Base-by-base conservation (phyloP, 2,329 filamentous ascomycete species). In the Colletotrichum sp. region DNA sequence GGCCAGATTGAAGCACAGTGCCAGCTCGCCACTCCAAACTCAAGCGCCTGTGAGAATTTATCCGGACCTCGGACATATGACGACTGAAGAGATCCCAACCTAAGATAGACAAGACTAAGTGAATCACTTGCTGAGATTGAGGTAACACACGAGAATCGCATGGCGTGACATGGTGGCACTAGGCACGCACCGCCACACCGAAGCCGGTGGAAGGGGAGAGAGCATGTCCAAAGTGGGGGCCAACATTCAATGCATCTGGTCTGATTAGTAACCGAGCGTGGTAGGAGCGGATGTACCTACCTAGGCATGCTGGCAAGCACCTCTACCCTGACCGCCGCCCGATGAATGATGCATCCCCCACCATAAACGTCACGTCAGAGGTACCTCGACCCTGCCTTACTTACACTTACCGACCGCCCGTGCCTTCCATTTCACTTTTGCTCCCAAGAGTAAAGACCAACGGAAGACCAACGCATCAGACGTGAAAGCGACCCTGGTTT, bases 151-250 rank as follows among this genome's bases (percentile, higher is more conserved):
- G 18, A 9, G 18, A 62, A 62, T 62, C 30, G 30, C 58, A 22
- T 32, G 30, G 10, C 32, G 58, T 62, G 58, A 34, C 58, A 25
- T 22, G 18, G 32, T 61, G 56, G 58, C 28, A 36, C n/a, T 62
- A 22, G 9, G 28, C 39, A 70, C 22, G 70, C 74, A 69, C 70
- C 48, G 74, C 70, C 74, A 76, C 70, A 76, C 70, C 65, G 74
- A 76, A 76, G 58, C 70, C 18, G 58, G 70, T 76, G 48, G 74
- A 76, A 76, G 58, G 64, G 10, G 55, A 69, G 48, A 75, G 48
- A 52, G 64, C 56, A 22, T 4, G 34, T 56, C 16, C 36, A 64
- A 71, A 28, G 70, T 74, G 74, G 73, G 36, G 55, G 60, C 36
- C 56, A 9, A 16, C 55, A 32, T 39, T 48, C 48, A 66, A 52